Evolutionary conservation across 768 basidiomycete species (phyloP), one percentile per base, ranked within the genome.

Genomic region (Boletus coccyginus): DNA sequence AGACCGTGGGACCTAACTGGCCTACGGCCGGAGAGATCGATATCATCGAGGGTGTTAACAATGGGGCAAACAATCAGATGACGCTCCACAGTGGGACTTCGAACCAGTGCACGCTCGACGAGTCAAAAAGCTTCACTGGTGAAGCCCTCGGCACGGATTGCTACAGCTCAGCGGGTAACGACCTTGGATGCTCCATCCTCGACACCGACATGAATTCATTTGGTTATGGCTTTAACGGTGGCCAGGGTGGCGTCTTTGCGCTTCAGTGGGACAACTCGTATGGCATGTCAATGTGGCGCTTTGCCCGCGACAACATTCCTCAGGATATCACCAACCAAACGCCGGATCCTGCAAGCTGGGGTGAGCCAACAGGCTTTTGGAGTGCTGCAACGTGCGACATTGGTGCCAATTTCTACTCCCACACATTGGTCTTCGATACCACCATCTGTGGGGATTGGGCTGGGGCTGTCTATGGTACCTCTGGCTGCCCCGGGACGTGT

Each of bases 11-110:
- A 8, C 78, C 80, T 0, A 66, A 78, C 46, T 86, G 83, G 84
- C 83, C 83, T 3, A 9, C 32, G 21, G 70, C 56, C 24, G 84
- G 83, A 57, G 88, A 90, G 70, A 85, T 89, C 53, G 90, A 92
- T 62, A 81, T 89, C 48, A 67, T 91, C 12, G 90, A 92, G 67
- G 86, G 87, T 14, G 81, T 90, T 52, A 80, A 91, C 62, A 62
- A 79, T 29, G 77, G 81, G 63, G 53, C 71, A 3, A 70, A 73
- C 24, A 90, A 92, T 59, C 86, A 84, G 55, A 81, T 82, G 68
- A 83, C 87, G 2, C 73, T 90, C 10, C 89, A 91, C 68, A 85
- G 82, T 11, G 73, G 78, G 5, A 63, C 69, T 3, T 75, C 73
- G 36, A 74, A 79, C 1, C 1, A 62, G 71, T 52, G 72, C 50